These are phyloP conservation scores for Stromatinia cepivora DNA, from an alignment of 2,329 filamentous ascomycete genomes.

Conservation along the genomic window DNA sequence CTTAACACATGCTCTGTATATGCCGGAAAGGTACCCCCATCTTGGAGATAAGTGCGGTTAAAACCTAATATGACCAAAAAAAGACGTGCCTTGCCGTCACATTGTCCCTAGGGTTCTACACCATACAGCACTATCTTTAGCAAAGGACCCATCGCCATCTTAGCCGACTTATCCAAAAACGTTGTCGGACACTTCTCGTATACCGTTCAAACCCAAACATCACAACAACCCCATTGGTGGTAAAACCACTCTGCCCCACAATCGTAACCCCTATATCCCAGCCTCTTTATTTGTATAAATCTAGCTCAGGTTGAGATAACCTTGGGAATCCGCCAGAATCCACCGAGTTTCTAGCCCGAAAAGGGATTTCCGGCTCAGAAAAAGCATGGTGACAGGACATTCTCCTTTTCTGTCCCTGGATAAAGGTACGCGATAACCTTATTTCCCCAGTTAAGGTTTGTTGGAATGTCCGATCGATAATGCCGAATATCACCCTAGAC, in stretches of 20 bases:
- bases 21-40: neutral
- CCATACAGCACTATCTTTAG: neutral
- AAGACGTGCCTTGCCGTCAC: neutral
- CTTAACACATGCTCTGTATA: neutral
- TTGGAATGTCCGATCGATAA: neutral
- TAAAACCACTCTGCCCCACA: conserved; percentile 1
- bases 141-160: neutral
- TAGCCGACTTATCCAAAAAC: neutral
- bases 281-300: neutral
- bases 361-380: neutral
- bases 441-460: neutral
- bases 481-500: neutral
- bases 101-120: neutral
- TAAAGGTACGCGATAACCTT: neutral
- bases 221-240: neutral
- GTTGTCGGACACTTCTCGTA: neutral
- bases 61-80: neutral
- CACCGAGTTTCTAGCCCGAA: neutral
- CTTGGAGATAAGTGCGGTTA: neutral
- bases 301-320: too few relatives aligned
- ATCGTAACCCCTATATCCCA: neutral
- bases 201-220: neutral
- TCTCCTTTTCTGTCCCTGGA: neutral
- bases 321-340: too few relatives aligned
- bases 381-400: neutral